Evolutionary conservation across 805 yeast species (phyloP).

Genomic region (Starmerella vaccinii): DNA sequence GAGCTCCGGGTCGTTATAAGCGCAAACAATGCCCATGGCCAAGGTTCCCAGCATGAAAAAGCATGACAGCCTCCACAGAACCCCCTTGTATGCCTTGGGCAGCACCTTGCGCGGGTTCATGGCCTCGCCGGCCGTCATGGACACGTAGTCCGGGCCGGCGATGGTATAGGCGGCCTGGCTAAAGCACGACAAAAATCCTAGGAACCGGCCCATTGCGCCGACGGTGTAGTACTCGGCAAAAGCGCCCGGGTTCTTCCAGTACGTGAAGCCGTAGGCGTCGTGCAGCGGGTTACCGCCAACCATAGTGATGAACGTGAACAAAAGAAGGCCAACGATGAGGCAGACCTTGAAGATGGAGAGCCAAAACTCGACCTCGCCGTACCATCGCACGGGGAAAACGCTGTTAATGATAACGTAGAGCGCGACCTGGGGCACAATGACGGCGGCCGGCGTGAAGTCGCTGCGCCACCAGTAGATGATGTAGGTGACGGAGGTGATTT

Average conservation of each 20-base stretch:
- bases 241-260: conserved; percentile 46
- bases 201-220: conserved; percentile 54
- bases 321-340: conserved; percentile 61
- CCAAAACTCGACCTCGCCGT: conserved; percentile 80
- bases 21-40: conserved; percentile 66
- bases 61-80: conserved; percentile 54
- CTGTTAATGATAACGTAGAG: conserved; percentile 55
- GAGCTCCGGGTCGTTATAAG: conserved; percentile 55
- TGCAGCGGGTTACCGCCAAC: conserved; percentile 75
- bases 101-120: conserved; percentile 57
- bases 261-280: conserved; percentile 51
- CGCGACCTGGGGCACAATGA: conserved; percentile 54
- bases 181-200: conserved; percentile 62
- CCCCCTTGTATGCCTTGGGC: conserved; percentile 71
- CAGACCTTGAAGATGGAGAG: conserved; percentile 62
- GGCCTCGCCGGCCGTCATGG: conserved; percentile 80
- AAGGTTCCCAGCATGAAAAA: conserved; percentile 66
- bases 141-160: conserved; percentile 78
- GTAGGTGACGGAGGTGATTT: conserved; percentile 68
- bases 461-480: conserved; percentile 74
- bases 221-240: conserved; percentile 44
- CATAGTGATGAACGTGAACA: conserved; percentile 73
- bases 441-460: conserved; percentile 61
- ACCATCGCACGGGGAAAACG: conserved; percentile 54
- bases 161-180: conserved; percentile 67